A percentile compares a stretch with the other conserved stretches of the same genome.
These are phyloP conservation scores for Hericium rajendrae DNA, from an alignment of 768 basidiomycete genomes.

Conservation along the genomic window DNA sequence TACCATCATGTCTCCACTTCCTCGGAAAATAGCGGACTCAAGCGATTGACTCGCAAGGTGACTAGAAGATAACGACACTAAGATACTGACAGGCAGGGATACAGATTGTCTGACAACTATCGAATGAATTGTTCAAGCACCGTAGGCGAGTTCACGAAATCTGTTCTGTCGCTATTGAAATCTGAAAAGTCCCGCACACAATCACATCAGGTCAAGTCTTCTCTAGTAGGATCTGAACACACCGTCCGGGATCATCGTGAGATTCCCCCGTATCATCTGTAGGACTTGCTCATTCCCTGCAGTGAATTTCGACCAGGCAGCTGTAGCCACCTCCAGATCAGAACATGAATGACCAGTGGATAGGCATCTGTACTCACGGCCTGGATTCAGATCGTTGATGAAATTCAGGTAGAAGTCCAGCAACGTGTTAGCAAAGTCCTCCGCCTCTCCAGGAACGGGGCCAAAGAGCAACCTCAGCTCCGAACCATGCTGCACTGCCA, in stretches of 20 bases:
- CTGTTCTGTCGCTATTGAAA: neutral
- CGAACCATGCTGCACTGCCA: constrained; percentile 37
- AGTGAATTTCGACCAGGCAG: neutral
- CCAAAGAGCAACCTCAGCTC: constrained; percentile 43
- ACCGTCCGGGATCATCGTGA: neutral
- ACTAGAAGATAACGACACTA: no score
- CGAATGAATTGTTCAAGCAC: neutral
- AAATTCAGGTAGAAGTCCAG: constrained; percentile 49
- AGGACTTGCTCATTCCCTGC: neutral
- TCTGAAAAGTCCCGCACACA: neutral
- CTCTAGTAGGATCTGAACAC: neutral
- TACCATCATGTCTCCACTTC: no score
- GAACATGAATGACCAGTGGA: neutral
- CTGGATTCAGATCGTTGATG: constrained; percentile 45
- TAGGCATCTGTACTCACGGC: constrained; percentile 27
- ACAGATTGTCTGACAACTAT: neutral
- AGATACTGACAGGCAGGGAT: neutral
- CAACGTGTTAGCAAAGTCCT: constrained; percentile 39
- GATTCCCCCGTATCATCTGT: neutral
- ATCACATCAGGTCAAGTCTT: neutral
- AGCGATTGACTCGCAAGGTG: no score
- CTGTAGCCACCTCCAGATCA: neutral
- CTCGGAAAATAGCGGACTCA: no score
- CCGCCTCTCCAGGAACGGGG: constrained; percentile 28
- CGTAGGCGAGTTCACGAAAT: neutral